Evolutionary conservation across 2,329 filamentous ascomycete species (phyloP).

Genomic region (Beauveria australis): DNA sequence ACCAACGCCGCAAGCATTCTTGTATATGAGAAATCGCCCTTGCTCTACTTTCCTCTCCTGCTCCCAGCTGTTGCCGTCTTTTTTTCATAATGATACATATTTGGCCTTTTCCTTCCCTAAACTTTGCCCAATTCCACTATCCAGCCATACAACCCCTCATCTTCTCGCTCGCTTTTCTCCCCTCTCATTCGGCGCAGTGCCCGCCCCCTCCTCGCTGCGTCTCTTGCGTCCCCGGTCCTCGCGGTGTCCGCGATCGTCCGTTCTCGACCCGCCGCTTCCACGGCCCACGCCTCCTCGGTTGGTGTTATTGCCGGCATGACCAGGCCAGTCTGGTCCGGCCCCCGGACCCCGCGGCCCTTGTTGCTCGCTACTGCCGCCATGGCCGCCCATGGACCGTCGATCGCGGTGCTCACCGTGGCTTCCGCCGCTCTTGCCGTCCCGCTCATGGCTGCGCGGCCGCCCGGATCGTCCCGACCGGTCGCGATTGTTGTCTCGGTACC

Average conservation of each 20-base stretch:
- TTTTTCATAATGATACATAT: constrained; percentile 2
- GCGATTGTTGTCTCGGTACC: constrained; percentile 34
- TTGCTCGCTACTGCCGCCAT: constrained; percentile 16
- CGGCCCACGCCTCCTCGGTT: neutral
- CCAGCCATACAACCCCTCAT: constrained; percentile 20
- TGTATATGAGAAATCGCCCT: neutral
- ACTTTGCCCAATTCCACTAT: neutral
- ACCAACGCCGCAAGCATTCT: constrained; percentile 3
- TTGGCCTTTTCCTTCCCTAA: neutral
- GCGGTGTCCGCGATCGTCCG: constrained; percentile 23
- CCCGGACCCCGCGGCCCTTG: constrained; percentile 22
- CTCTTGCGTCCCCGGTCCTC: constrained; percentile 35
- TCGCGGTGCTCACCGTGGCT: constrained; percentile 38
- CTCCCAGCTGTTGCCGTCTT: neutral
- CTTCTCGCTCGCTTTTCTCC: constrained; percentile 47
- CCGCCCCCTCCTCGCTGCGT: constrained; percentile 41
- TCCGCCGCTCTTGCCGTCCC: constrained; percentile 34
- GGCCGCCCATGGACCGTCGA: constrained; percentile 28
- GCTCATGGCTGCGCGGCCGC: constrained; percentile 43
- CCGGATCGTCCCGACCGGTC: constrained; percentile 32
- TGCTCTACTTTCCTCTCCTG: neutral
- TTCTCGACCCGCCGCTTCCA: constrained; percentile 22
- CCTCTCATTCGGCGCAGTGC: constrained; percentile 29
- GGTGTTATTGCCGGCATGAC: neutral
- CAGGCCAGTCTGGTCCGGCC: constrained; percentile 13